Percentiles rank a stretch among this genome's conserved stretches.
phyloP scores from a whole-genome alignment of 1,284 basidiomycete genomes.

The Rhizoctonia solani region DNA sequence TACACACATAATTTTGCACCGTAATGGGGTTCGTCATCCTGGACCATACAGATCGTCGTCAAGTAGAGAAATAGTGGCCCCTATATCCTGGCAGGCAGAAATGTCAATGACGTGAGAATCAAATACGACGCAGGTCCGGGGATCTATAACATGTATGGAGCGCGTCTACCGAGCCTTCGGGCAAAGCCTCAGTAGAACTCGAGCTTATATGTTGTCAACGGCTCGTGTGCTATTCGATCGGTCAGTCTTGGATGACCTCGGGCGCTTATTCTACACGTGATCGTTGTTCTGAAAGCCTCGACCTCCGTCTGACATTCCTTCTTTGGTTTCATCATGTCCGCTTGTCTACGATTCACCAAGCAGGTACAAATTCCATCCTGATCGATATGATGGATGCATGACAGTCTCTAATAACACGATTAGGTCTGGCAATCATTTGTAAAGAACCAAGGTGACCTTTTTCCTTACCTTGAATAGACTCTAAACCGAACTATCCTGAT shows the following conservation, averaged over 20 bases:
- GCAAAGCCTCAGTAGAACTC: background rate
- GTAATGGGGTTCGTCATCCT: conserved; percentile 31
- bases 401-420: background rate
- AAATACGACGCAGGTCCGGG: no score
- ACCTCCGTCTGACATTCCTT: background rate
- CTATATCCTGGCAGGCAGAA: background rate
- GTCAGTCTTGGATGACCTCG: conserved; percentile 11
- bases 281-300: background rate
- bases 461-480: background rate
- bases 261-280: conserved; percentile 18
- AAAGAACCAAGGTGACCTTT: conserved; percentile 63
- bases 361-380: conserved; percentile 48
- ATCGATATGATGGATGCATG: conserved; percentile 19
- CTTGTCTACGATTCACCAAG: conserved; percentile 68
- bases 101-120: conserved; percentile 1
- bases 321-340: conserved; percentile 52
- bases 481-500: conserved; percentile 5
- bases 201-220: background rate
- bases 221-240: conserved; percentile 1
- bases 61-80: background rate
- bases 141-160: conserved; percentile 15
- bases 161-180: conserved; percentile 3
- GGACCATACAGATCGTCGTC: conserved; percentile 7
- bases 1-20: conserved; percentile 32
- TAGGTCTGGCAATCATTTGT: conserved; percentile 83